These are phyloP conservation scores for Neurospora sp. DNA, from an alignment of 495 filamentous ascomycete species.

Conservation along the genomic window DNA sequence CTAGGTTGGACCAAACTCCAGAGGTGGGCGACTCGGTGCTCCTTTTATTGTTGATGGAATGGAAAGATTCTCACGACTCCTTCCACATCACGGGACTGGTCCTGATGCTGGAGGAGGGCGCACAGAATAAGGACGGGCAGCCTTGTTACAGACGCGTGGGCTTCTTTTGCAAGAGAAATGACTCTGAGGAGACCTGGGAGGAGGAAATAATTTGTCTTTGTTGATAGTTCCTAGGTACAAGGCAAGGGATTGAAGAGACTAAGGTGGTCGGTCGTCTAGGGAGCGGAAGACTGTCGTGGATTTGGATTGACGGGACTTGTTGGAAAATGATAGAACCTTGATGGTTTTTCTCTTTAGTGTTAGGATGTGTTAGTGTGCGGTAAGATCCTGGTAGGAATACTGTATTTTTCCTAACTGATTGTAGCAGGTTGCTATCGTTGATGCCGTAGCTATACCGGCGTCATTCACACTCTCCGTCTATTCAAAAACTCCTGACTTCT, in stretches of 20 bases:
- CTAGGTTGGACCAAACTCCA: background rate
- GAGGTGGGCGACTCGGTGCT: background rate
- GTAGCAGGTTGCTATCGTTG: rapidly evolving
- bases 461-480: too few species aligned
- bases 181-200: background rate
- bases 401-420: background rate
- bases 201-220: background rate
- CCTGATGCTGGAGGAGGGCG: background rate
- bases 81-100: background rate
- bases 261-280: background rate
- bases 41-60: background rate
- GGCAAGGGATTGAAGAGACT: rapidly evolving
- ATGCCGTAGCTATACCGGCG: background rate
- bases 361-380: rapidly evolving
- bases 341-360: background rate
- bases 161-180: too few species aligned
- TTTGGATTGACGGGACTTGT: background rate
- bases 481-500: too few species aligned
- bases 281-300: background rate
- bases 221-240: background rate
- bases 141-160: background rate
- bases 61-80: too few species aligned
- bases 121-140: background rate
- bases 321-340: too few species aligned
- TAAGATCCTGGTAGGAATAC: rapidly evolving